These are phyloP conservation scores for Acacia acuminata DNA, from an alignment of 306 rosid species.

Conservation along the genomic window DNA sequence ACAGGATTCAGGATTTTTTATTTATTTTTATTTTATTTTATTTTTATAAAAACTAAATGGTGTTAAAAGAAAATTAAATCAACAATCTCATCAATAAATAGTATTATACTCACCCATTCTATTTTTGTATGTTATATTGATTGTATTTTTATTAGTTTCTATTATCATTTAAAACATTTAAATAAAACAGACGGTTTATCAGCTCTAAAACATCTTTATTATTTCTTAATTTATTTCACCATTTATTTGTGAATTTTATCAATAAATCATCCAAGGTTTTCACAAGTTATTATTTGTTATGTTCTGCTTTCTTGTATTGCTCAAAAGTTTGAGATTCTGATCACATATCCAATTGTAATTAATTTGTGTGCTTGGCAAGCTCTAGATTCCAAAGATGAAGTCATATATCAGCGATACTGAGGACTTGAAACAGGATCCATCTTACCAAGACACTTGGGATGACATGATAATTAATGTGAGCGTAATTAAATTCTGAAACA, in stretches of 20 bases:
- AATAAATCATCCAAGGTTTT: conserved; percentile 19
- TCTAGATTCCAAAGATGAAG: conserved; percentile 99
- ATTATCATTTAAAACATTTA: not conserved
- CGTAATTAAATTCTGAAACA: conserved; percentile 29
- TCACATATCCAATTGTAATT: conserved; percentile 49
- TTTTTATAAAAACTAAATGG: not conserved
- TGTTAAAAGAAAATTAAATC: not conserved
- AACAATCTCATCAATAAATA: not conserved
- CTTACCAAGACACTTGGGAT: conserved; percentile 96
- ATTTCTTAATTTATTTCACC: conserved; percentile 12
- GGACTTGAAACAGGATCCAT: conserved; percentile 89
- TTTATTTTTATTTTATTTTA: too few relatives aligned
- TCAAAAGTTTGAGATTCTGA: conserved; percentile 29
- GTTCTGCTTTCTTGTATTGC: conserved; percentile 11
- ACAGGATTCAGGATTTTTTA: not conserved
- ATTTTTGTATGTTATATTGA: not conserved
- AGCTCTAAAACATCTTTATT: conserved; percentile 1
- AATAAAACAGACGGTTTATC: not conserved
- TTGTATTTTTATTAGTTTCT: conserved; percentile 1
- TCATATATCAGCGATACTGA: conserved; percentile 95
- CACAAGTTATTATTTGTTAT: not conserved
- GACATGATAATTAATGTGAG: conserved; percentile 93
- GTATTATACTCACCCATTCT: not conserved
- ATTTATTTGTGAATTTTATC: not conserved
- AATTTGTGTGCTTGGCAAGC: conserved; percentile 68